Evolutionary conservation across 208 protist species (phyloP).

Genomic region (Lotmaria passim): DNA sequence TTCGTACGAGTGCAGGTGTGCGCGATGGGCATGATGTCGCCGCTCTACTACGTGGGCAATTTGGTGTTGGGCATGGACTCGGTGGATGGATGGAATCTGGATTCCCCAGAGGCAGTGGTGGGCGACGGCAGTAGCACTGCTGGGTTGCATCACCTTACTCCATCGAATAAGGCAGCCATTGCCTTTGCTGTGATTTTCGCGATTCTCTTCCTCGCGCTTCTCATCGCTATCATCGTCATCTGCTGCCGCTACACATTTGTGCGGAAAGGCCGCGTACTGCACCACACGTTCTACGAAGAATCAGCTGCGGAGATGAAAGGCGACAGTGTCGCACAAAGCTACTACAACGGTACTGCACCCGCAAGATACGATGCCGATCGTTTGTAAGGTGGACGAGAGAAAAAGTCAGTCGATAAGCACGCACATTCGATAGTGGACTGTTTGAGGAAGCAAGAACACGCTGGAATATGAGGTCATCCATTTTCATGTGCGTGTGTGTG

Average conservation of each 20-base stretch:
- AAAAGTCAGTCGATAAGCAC: too few species aligned
- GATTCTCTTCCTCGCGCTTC: conserved; percentile 9
- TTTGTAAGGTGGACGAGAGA: not conserved
- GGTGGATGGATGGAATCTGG: not conserved
- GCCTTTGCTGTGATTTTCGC: conserved; percentile 31
- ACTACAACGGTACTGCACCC: not conserved
- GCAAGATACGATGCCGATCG: not conserved
- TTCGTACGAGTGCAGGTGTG: conserved; percentile 39
- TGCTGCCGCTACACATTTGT: conserved; percentile 6
- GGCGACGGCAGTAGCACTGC: not conserved
- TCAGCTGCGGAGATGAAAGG: not conserved
- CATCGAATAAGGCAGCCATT: conserved; percentile 19
- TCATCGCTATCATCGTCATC: conserved; percentile 20
- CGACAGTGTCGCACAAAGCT: not conserved
- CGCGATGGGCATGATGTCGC: conserved; percentile 33
- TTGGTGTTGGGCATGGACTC: not conserved
- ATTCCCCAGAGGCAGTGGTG: not conserved
- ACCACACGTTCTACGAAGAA: not conserved
- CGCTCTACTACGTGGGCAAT: not conserved
- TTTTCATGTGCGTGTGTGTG: too few species aligned
- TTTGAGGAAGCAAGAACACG: too few species aligned
- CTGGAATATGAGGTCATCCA: too few species aligned
- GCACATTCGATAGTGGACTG: too few species aligned
- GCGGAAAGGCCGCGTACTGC: not conserved
- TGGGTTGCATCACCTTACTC: not conserved